Percentiles rank a stretch among this genome's conserved stretches.
Evolutionary conservation across 805 yeast genomes (phyloP).

Genomic region (Saccharomycopsis capsularis): DNA sequence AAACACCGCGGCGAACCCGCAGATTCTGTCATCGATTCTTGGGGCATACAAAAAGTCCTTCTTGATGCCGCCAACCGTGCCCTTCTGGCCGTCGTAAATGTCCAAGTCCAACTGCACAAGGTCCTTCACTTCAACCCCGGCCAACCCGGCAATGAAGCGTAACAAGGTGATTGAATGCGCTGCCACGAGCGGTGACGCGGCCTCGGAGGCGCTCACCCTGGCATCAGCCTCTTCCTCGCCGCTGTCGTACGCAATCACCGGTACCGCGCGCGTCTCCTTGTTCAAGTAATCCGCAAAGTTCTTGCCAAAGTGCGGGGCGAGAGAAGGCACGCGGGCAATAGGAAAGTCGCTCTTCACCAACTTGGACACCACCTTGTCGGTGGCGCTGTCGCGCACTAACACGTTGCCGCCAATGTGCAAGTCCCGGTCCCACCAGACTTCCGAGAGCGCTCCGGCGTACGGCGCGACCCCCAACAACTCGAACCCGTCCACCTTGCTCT

Average conservation of each 20-base stretch:
- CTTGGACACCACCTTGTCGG: conserved; percentile 34
- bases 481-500: conserved; percentile 60
- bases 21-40: conserved; percentile 77
- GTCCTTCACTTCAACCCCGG: conserved; percentile 52
- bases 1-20: conserved; percentile 64
- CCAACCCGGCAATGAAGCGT: conserved; percentile 59
- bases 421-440: conserved; percentile 79
- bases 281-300: conserved; percentile 67
- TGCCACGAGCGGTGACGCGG: conserved; percentile 56
- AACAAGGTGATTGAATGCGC: conserved; percentile 62
- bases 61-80: conserved; percentile 68
- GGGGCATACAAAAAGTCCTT: conserved; percentile 76
- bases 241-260: conserved; percentile 56
- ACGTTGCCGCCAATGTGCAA: conserved; percentile 79
- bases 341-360: conserved; percentile 55
- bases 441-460: conserved; percentile 63
- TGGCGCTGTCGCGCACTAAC: conserved; percentile 30
- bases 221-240: conserved; percentile 38
- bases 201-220: conserved; percentile 54
- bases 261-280: conserved; percentile 69
- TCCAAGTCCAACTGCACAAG: conserved; percentile 69
- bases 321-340: conserved; percentile 73
- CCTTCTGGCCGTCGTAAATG: conserved; percentile 74
- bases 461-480: conserved; percentile 79
- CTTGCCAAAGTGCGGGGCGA: conserved; percentile 83